Evolutionary conservation across 2,329 filamentous ascomycete species (phyloP), one percentile per base, ranked within the genome.

Genomic region (Penicillium sp.): DNA sequence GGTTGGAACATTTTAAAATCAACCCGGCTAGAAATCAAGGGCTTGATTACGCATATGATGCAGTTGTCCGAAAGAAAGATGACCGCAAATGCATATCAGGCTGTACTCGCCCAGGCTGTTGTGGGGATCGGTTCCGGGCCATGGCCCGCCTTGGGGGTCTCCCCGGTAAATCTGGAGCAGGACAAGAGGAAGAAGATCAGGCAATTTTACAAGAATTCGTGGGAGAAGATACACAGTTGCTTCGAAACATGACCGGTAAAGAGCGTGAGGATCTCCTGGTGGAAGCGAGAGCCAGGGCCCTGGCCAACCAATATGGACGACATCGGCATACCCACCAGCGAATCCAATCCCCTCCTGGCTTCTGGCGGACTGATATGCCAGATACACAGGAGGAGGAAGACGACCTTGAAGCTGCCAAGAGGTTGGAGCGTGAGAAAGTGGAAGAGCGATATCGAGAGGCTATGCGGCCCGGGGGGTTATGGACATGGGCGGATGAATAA

Each of bases 321-420:
- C 90, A 96, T 68, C 78, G 85, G 49, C 80, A 91, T 58, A 77
- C 82, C 26, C 89, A 85, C 67, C 79, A 83, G 52, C 79, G 88
- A 44, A 77, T 80, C 54, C 75, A 73, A 39, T 88, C 85, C 9
- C 90, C 93, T 12, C 88, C 88, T 2, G 90, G 89, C 0, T 97
- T 88, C 65, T 98, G 93, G 93, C 78, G 87, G 47, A 79, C 85
- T 2, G 91, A 95, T 58, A 95, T 98, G 65, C 90, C 91, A 1
- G 82, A 74, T 24, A 96, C 93, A 1, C 93, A 97, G 65, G 87
- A 96, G 68, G 70, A 83, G 26, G 74, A 80, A 57, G 72, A 75
- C 45, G 81, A 91, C 60, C 79, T 79, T 50, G 76, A 77, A 52
- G 81, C 83, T 62, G 85, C 85, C 0, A 75, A 74, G n/a, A 76